phyloP scores from a whole-genome alignment of 441 rosid genomes.

The Dalechampia spathulata region DNA sequence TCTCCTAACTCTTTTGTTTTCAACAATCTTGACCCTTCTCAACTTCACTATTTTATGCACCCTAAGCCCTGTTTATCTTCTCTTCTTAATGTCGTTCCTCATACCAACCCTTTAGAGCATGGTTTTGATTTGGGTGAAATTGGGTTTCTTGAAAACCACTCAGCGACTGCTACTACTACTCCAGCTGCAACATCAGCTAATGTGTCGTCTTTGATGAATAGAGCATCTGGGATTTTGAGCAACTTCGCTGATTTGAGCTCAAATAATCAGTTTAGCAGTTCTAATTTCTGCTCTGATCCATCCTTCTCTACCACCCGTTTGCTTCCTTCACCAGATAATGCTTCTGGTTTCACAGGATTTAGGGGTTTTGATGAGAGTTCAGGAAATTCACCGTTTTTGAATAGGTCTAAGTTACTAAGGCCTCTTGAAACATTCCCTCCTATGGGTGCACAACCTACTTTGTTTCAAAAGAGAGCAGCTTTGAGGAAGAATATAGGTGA shows the following conservation, averaged over 20 bases:
- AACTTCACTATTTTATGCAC: constrained; percentile 42
- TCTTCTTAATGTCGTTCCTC: constrained; percentile 37
- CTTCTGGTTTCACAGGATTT: constrained; percentile 31
- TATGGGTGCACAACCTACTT: constrained; percentile 56
- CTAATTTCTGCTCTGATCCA: constrained; percentile 26
- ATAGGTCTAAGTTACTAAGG: constrained; percentile 48
- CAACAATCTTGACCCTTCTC: constrained; percentile 53
- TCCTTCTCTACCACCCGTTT: constrained; percentile 22
- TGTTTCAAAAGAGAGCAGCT: constrained; percentile 67
- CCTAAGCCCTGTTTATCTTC: constrained; percentile 32
- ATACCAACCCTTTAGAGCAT: constrained; percentile 29
- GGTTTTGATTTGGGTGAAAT: constrained; percentile 47
- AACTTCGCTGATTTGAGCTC: constrained; percentile 33
- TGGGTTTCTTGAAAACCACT: constrained; percentile 45
- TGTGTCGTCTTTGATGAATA: constrained; percentile 26
- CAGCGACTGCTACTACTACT: too few species aligned
- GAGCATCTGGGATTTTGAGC: constrained; percentile 29
- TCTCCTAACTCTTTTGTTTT: constrained; percentile 52
- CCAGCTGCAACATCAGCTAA: constrained; percentile 9
- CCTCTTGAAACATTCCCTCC: constrained; percentile 58
- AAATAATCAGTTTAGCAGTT: constrained; percentile 23
- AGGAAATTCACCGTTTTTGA: constrained; percentile 32
- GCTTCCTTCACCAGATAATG: constrained; percentile 32
- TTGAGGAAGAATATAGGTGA: constrained; percentile 42
- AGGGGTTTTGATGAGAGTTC: constrained; percentile 36